Evolutionary conservation across 1,284 basidiomycete genomes (phyloP), one percentile per base, ranked within the genome.

Genomic region (Trametes pubescens): DNA sequence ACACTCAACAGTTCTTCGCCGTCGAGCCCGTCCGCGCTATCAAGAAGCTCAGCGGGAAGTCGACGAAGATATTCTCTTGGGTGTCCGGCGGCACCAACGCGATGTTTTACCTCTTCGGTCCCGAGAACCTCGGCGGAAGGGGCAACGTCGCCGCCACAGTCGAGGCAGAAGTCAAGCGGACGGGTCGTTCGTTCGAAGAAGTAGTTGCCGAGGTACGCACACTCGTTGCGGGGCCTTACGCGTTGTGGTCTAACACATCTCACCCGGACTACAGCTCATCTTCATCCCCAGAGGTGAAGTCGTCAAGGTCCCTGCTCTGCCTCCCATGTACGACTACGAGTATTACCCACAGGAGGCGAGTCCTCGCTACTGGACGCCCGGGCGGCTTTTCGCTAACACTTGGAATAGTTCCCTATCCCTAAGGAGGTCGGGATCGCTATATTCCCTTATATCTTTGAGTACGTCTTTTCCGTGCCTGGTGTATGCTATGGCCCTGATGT

Each of bases 311-410:
- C 71, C 71, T 0, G 70, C 68, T 2, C 35, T 74, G 26, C 66
- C 69, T 4, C 65, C 70, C 0, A 72, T 73, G 67, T 72, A 72
- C 57, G 70, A 73, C 55, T 63, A 70, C 34, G 73, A 74, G 57
- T 43, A 63, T n/a, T 32, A 60, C 37, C 71, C 72, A 2, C 72
- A 74, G 52, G 60, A 66, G 2, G 71, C 71, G 43, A 48, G 69
- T 59, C 18, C 14, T 13, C 29, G 2, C 16, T 24, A 4, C 8
- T 32, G 29, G 29, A 32, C 29, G 8, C 29, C 29, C 29, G 29
- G 29, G 29, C 3, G 29, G 29, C 29, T 32, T 32, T 4, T 32
- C 29, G 29, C 34, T 22, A 26, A 21, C 16, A 4, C 29, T 22
- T 1, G 6, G n/a, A 4, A 9, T 26, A 62, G 63, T 59, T 58